Conservation (phyloP, 2,329 filamentous ascomycete genomes). For the Exophiala calicioides region DNA sequence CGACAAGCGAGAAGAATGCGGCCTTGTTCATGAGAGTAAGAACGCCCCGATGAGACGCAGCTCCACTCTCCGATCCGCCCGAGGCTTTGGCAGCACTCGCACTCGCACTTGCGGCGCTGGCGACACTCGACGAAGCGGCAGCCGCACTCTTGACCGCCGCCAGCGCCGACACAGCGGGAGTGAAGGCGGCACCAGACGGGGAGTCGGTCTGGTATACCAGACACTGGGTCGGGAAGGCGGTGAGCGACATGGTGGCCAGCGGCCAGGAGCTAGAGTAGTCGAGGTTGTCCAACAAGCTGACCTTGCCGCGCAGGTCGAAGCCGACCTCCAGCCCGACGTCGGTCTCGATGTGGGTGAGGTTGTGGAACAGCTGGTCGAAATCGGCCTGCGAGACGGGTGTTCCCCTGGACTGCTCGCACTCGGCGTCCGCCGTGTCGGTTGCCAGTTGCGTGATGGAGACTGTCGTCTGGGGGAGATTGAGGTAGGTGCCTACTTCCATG, state of each 20-base stretch:
- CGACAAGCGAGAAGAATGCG: neutral
- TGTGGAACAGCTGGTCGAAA: conserved; percentile 4
- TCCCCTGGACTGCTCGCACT: neutral
- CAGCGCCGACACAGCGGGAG: neutral
- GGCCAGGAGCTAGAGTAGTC: neutral
- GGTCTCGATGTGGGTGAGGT: neutral
- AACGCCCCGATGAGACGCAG: neutral
- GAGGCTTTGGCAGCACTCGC: neutral
- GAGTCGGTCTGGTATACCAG: conserved; percentile 3
- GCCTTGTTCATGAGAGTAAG: neutral
- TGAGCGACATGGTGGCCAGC: neutral
- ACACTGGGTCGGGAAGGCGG: conserved; percentile 1
- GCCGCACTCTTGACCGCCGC: neutral
- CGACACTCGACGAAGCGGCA: neutral
- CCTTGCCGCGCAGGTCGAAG: neutral
- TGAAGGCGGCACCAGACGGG: neutral
- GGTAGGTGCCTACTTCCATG: neutral
- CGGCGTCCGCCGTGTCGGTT: neutral
- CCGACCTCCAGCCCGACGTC: neutral
- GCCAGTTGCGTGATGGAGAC: conserved; percentile 2
- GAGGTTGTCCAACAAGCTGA: neutral
- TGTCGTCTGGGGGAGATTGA: conserved; percentile 6
- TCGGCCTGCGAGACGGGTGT: neutral
- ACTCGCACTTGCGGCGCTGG: neutral
- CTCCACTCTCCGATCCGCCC: neutral